Evolutionary conservation across 176 grass and related monocot species (phyloP).

Genomic region (Ananas comosus): DNA sequence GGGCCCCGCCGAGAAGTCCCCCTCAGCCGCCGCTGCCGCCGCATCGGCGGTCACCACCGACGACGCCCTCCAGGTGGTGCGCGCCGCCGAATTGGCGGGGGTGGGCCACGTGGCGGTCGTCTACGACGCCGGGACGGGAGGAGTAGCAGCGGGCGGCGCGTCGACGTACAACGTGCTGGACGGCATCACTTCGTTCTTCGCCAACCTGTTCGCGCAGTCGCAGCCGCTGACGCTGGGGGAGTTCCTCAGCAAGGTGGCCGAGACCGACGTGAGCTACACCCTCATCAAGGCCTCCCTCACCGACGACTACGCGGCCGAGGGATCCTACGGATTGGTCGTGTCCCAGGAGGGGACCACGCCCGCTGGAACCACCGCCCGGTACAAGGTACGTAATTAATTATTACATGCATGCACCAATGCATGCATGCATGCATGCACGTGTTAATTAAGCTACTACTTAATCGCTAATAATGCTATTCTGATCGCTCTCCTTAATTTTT

Average conservation of each 20-base stretch:
- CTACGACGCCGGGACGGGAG: constrained; percentile 27
- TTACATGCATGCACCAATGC: too few species aligned
- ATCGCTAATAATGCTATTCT: too few species aligned
- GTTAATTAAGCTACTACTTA: too few species aligned
- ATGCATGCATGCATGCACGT: too few species aligned
- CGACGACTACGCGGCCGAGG: constrained; percentile 68
- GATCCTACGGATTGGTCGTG: constrained; percentile 50
- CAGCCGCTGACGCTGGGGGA: constrained; percentile 55
- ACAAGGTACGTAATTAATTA: constrained; percentile 46
- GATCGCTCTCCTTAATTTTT: too few species aligned
- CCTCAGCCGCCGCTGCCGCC: constrained; percentile 1
- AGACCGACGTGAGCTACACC: constrained; percentile 78
- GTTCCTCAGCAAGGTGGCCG: constrained; percentile 64
- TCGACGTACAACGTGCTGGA: constrained; percentile 71
- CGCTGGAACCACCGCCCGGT: constrained; percentile 3
- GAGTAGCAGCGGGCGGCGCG: background rate
- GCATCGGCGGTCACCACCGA: constrained; percentile 42
- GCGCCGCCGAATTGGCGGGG: constrained; percentile 69
- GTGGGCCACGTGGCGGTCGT: constrained; percentile 70
- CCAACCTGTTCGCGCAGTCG: constrained; percentile 47
- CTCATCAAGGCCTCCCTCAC: constrained; percentile 60
- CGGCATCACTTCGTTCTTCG: constrained; percentile 67
- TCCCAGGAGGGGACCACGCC: constrained; percentile 37
- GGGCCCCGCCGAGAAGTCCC: constrained; percentile 46
- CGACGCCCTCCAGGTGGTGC: constrained; percentile 77